Evolutionary conservation across 1,139 yeast species (phyloP), one percentile per base, ranked within the genome.

Genomic region (Zygosaccharomyces pseudobailii): DNA sequence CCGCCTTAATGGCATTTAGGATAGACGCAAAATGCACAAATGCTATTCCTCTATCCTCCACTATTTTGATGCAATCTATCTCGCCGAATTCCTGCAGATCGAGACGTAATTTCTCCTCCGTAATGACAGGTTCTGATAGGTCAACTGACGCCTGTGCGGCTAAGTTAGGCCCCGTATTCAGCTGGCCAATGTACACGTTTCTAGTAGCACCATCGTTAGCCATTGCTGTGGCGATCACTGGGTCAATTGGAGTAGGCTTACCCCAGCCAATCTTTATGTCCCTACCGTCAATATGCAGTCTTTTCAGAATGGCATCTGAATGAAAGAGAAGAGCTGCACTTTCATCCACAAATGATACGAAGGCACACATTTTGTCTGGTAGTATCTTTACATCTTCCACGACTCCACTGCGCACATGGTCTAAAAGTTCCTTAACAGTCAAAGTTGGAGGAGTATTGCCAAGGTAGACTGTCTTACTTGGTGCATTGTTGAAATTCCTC

Each of bases 131-230:
- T 33, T 50, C 56, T 6, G 44, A 43, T 5, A 28, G 36, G 28
- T 51, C 47, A 23, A 39, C 28, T 4, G 55, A 47, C 7, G 52
- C 50, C 30, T 54, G 54, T 13, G 48, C 38, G 5, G 52, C 46
- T 22, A 50, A 36, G 20, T 47, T 46, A 3, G 53, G 44, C 27
- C 52, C 56, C 7, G 59, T 58, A 36, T 58, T 55, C 38, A 89
- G 71, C 58, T 80, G 81, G 22, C 96, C 95, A 52, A 92, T 74
- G 63, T 86, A 89, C 19, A 92, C 95, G 59, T 87, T 87, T 69
- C 97, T 78, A 5, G 97, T 87, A 7, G 97, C 97, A 33, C 90
- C 89, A 56, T 88, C 90, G 55, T 85, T 80, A 56, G 83, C 83
- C 42, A 90, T 87, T 20, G 92, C 86, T 49, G 79, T 77, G 54